phyloP scores from a whole-genome alignment of 106 monocot genomes.

The Acorus gramineus region DNA sequence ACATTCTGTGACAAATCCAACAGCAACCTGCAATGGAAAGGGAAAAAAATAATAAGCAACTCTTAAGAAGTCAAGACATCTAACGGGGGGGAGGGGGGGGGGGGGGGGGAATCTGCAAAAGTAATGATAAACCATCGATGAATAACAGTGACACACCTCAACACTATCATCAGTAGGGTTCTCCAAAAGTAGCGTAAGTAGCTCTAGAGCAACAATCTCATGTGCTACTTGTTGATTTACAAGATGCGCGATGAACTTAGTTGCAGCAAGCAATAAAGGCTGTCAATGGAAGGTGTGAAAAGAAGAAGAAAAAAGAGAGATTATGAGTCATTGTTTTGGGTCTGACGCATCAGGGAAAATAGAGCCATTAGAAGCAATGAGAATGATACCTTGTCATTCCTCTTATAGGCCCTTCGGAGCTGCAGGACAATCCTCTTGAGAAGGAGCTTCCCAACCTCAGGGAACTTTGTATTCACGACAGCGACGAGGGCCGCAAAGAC shows the following conservation, averaged over 20 bases:
- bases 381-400: conserved; percentile 67
- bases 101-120: neutral
- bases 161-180: conserved; percentile 96
- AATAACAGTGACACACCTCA: conserved; percentile 38
- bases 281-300: conserved; percentile 11
- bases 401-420: conserved; percentile 78
- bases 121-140: neutral
- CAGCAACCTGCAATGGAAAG: conserved; percentile 63
- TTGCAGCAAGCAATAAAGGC: conserved; percentile 88
- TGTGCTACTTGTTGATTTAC: conserved; percentile 94
- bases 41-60: neutral
- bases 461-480: conserved; percentile 93
- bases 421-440: conserved; percentile 74
- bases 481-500: conserved; percentile 88
- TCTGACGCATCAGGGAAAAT: neutral
- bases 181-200: conserved; percentile 74
- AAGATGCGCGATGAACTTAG: conserved; percentile 90
- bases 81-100: neutral
- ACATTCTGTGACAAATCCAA: conserved; percentile 92
- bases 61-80: neutral
- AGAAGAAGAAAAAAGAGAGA: neutral
- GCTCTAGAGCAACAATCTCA: conserved; percentile 80
- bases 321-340: neutral
- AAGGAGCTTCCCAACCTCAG: conserved; percentile 70
- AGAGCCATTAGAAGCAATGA: neutral